Conservation (phyloP, 2,329 filamentous ascomycete genomes). For the Fusarium compactum region DNA sequence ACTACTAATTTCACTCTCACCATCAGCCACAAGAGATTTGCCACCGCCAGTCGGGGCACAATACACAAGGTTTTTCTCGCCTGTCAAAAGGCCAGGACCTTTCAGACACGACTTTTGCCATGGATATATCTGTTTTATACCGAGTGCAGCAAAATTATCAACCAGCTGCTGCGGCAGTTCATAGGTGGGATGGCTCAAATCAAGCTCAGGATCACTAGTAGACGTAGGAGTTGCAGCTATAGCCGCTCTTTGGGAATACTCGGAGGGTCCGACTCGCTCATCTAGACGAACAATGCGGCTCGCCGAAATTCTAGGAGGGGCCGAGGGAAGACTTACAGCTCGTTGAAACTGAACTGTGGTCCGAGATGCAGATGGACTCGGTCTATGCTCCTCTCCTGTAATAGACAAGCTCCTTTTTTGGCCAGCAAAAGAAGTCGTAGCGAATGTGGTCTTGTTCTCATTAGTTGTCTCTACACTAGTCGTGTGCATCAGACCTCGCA, state of each 20-base stretch:
- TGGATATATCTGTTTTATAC: constrained; percentile 80
- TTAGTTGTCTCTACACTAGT: constrained; percentile 64
- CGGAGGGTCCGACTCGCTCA: constrained; percentile 52
- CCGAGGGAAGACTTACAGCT: constrained; percentile 50
- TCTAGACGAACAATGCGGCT: constrained; percentile 60
- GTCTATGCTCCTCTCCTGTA: constrained; percentile 27
- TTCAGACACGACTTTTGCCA: constrained; percentile 83
- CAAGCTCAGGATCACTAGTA: constrained; percentile 66
- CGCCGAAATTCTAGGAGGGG: constrained; percentile 51
- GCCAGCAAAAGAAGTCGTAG: constrained; percentile 59
- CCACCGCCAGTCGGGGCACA: constrained; percentile 83
- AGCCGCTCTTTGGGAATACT: constrained; percentile 68
- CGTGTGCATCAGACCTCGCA: constrained; percentile 60
- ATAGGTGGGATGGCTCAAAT: constrained; percentile 73
- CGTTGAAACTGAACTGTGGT: constrained; percentile 51
- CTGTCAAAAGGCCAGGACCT: constrained; percentile 73
- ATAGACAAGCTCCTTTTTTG: constrained; percentile 59
- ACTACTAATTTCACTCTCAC: constrained; percentile 47
- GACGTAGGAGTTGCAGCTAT: constrained; percentile 67
- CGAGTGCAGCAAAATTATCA: constrained; percentile 72
- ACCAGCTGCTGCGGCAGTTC: constrained; percentile 70
- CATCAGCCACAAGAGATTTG: constrained; percentile 78
- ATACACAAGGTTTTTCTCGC: constrained; percentile 79
- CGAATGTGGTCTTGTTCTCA: constrained; percentile 53
- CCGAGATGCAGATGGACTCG: constrained; percentile 4